Conservation (phyloP, 345 rosid genomes). For the Euphorbia tirucalli region DNA sequence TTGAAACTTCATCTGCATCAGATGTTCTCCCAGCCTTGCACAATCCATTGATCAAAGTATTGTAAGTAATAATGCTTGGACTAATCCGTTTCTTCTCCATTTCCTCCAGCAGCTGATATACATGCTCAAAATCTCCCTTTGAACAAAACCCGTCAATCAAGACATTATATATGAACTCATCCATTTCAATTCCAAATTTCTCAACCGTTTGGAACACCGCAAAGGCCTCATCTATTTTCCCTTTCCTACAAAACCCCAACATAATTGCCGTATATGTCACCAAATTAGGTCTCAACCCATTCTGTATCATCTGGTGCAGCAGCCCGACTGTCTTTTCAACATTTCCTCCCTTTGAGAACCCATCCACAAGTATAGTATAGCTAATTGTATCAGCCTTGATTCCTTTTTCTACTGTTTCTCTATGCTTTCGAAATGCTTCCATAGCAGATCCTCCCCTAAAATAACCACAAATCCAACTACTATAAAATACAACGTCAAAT, state of each 20-base stretch:
- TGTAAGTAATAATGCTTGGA: constrained; percentile 55
- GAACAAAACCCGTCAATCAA: constrained; percentile 67
- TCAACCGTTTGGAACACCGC: constrained; percentile 47
- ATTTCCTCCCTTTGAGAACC: constrained; percentile 47
- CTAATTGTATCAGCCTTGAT: constrained; percentile 45
- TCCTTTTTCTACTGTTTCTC: constrained; percentile 50
- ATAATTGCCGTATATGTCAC: constrained; percentile 55
- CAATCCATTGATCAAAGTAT: constrained; percentile 61
- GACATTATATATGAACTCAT: constrained; percentile 70
- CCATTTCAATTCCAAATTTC: constrained; percentile 46
- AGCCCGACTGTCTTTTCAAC: constrained; percentile 50
- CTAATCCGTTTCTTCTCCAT: constrained; percentile 69
- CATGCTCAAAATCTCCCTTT: constrained; percentile 52
- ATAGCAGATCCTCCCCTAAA: constrained; percentile 37
- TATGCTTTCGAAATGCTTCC: constrained; percentile 51
- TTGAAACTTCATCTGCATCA: constrained; percentile 65
- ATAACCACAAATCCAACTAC: constrained; percentile 63
- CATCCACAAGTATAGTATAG: constrained; percentile 57
- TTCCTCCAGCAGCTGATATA: constrained; percentile 50
- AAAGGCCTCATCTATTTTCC: constrained; percentile 63
- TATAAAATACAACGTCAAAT: constrained; percentile 63
- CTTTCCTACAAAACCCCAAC: constrained; percentile 58
- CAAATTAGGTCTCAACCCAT: constrained; percentile 54
- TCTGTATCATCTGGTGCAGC: constrained; percentile 54
- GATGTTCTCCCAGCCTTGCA: constrained; percentile 64